Evolutionary conservation across 352 stramenopile genomes (phyloP).

Genomic region (Hyaloperonospora arabidopsidis): DNA sequence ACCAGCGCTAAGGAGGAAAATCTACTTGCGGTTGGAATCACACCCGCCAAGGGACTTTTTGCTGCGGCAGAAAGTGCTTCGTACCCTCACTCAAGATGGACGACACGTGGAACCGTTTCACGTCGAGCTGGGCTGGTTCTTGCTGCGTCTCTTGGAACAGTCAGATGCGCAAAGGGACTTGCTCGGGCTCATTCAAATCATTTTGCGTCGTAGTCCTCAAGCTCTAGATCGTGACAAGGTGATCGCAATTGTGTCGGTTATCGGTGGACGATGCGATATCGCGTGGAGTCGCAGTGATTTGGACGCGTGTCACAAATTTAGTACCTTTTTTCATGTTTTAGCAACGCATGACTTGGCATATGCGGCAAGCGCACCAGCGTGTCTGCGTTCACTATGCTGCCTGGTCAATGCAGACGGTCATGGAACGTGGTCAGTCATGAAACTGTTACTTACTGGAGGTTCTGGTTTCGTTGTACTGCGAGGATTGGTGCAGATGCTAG

Average conservation of each 20-base stretch:
- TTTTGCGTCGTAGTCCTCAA: conserved; percentile 51
- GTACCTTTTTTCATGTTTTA: conserved; percentile 73
- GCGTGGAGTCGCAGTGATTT: conserved; percentile 67
- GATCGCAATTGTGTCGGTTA: conserved; percentile 58
- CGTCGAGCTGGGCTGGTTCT: conserved; percentile 62
- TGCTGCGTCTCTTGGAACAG: conserved; percentile 67
- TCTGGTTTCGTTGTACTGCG: conserved; percentile 64
- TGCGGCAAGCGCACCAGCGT: conserved; percentile 49
- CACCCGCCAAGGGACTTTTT: conserved; percentile 46
- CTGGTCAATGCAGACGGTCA: conserved; percentile 80
- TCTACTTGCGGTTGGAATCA: conserved; percentile 52
- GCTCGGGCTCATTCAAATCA: conserved; percentile 61
- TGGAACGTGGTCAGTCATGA: conserved; percentile 79
- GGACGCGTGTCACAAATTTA: conserved; percentile 60
- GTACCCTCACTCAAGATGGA: conserved; percentile 57
- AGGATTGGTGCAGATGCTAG: conserved; percentile 62
- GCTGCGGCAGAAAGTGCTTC: conserved; percentile 55
- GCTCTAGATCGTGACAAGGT: conserved; percentile 56
- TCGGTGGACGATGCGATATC: conserved; percentile 59
- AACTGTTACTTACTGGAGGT: conserved; percentile 54
- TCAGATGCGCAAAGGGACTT: conserved; percentile 77
- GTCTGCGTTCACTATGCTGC: conserved; percentile 69
- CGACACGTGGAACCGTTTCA: conserved; percentile 57
- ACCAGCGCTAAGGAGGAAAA: conserved; percentile 32
- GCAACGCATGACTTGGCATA: conserved; percentile 51